Evolutionary conservation across 2,329 filamentous ascomycete species (phyloP), one percentile per base, ranked within the genome.

Genomic region (Fusarium sp.): DNA sequence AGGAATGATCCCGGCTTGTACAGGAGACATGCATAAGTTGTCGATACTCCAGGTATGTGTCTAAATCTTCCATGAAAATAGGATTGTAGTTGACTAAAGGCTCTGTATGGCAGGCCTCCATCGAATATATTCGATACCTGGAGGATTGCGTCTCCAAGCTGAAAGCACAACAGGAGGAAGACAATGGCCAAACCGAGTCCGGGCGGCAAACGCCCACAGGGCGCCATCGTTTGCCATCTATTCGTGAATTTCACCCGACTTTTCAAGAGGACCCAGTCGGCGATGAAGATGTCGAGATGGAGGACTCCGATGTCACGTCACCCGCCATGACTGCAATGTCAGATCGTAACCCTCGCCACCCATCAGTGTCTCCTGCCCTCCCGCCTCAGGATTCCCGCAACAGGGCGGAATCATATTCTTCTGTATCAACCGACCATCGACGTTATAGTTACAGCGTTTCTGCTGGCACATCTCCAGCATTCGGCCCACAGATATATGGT

Each of bases 11-110:
- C 96, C 96, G 2, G 96, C 96, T 5, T 98, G 96, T 82, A 91
- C 89, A n/a, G 95, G 95, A 12, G 96, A 98, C 79, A 98, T 98
- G 96, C 96, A 98, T 83, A 99, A 99, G 84, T 85, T 98, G 65
- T 95, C 95, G 22, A 98, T 98, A 76, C 84, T 98, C 57, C 95
- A 98, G 90, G 95, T 97, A 82, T 73, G 88, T 82, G 32, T 11
- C 15, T 44, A 41, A 26, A 36, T 20, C 11, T 36, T 14, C 28
- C 18, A n/a, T n/a, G 36, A 44, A n/a, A 30, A 52, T 42, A 51
- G 38, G 17, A 24, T 22, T n/a, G 14, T 30, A 20, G 48, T 68
- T 78, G 47, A 76, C 57, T 61, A 51, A 51, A 28, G 36, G 52
- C 24, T 18, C 18, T 48, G 47, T 28, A 20, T 38, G 20, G 6